Percentiles rank a stretch among this genome's conserved stretches.
Evolutionary conservation across 2,329 filamentous ascomycete genomes (phyloP).

Genomic region (Capronia epimyces): DNA sequence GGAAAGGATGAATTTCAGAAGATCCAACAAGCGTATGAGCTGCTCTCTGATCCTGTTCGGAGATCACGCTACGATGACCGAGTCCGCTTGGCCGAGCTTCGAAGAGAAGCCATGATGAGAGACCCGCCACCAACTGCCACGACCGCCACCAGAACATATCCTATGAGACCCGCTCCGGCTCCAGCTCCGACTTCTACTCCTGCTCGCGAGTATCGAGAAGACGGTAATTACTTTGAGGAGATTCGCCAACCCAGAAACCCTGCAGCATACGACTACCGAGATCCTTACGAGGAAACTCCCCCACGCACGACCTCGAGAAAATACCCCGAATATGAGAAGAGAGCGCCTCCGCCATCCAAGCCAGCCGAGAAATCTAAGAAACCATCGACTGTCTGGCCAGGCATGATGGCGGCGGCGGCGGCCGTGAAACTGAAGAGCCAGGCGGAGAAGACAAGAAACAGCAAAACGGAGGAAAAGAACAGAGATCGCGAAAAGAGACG

Average conservation of each 20-base stretch:
- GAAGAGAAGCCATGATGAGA: conserved; percentile 51
- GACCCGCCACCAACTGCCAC: conserved; percentile 27
- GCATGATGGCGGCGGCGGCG: conserved; percentile 9
- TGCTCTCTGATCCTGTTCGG: conserved; percentile 71
- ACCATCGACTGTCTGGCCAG: conserved; percentile 27
- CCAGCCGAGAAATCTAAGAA: conserved; percentile 36
- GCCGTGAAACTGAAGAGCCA: conserved; percentile 21
- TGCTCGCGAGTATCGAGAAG: conserved; percentile 39
- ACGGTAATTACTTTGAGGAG: conserved; percentile 38
- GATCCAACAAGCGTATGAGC: conserved; percentile 88
- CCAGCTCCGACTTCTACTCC: conserved; percentile 6
- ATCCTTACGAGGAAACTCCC: conserved; percentile 36
- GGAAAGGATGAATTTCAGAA: conserved; percentile 86
- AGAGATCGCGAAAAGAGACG: conserved; percentile 41
- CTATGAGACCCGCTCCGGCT: conserved; percentile 22
- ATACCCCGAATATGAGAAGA: conserved; percentile 35
- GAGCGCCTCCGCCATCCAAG: conserved; percentile 31
- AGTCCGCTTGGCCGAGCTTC: conserved; percentile 60
- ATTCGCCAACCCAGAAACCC: conserved; percentile 38
- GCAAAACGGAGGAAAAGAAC: conserved; percentile 35
- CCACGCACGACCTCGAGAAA: conserved; percentile 37
- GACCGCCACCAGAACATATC: conserved; percentile 19
- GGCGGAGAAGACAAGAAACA: conserved; percentile 21
- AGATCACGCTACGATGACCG: conserved; percentile 73
- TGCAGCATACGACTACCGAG: conserved; percentile 37